Conservation (phyloP, 768 basidiomycete species). For the Lactifluus volemus region DNA sequence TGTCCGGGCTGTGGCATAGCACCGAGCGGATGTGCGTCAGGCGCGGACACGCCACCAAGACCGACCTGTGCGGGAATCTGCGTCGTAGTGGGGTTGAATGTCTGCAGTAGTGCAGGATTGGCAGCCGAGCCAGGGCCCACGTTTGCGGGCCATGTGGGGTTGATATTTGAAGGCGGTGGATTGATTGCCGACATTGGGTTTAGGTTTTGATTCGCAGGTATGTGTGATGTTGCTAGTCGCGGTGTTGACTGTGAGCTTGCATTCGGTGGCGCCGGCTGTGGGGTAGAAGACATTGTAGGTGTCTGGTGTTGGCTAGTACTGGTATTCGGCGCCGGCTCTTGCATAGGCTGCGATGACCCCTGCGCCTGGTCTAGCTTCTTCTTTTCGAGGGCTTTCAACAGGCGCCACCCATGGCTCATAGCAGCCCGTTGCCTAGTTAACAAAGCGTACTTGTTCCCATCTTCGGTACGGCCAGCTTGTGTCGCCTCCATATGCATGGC, state of each 20-base stretch:
- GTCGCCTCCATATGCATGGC: background rate
- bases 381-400: background rate
- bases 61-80: slow-evolving; percentile 5
- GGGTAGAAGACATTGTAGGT: background rate
- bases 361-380: slow-evolving; percentile 1
- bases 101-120: background rate
- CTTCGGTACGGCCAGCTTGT: slow-evolving; percentile 7
- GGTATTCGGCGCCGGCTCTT: background rate
- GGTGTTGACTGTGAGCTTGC: slow-evolving; percentile 5
- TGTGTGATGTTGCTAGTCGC: background rate
- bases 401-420: background rate
- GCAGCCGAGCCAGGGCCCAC: background rate
- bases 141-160: background rate
- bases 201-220: slow-evolving; percentile 1
- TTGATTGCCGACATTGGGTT: background rate
- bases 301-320: slow-evolving; percentile 3
- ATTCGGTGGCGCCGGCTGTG: background rate
- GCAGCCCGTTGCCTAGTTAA: background rate
- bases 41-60: background rate
- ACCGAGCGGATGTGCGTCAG: background rate
- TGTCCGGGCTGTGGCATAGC: background rate
- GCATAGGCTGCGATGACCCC: slow-evolving; percentile 1
- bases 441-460: background rate
- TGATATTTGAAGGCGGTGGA: background rate
- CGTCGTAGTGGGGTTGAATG: background rate